Conservation (phyloP, 2,329 filamentous ascomycete genomes). For the Fusarium torreyae region DNA sequence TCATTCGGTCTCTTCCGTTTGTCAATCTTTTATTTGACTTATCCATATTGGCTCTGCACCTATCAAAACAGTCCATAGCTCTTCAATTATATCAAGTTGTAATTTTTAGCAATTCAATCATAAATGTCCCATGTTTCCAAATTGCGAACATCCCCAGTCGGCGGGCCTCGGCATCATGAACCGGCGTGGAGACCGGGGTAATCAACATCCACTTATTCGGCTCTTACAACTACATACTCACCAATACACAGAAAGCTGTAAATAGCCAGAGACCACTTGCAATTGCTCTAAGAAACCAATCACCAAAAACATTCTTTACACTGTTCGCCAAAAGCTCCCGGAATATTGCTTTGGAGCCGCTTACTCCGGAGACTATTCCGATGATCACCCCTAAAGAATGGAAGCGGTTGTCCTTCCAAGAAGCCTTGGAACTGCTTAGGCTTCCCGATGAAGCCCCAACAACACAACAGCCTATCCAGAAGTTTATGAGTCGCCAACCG, state of each 20-base stretch:
- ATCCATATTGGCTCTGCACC: background rate
- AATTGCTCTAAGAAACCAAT: accelerated
- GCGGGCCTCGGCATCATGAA: constrained; percentile 38
- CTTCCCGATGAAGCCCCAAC: constrained; percentile 39
- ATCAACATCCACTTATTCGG: background rate
- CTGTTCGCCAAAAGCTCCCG: background rate
- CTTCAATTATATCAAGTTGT: background rate
- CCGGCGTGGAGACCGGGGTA: constrained; percentile 6
- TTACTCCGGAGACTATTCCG: background rate
- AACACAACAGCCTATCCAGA: constrained; percentile 28
- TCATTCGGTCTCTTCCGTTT: background rate
- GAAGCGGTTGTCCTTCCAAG: constrained; percentile 51
- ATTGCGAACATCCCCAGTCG: background rate
- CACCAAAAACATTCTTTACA: background rate
- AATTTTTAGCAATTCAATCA: background rate
- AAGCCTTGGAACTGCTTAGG: constrained; percentile 49
- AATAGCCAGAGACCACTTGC: too few relatives aligned
- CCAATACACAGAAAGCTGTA: background rate
- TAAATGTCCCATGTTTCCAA: constrained; percentile 1
- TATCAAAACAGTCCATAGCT: background rate
- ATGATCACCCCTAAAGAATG: constrained; percentile 37
- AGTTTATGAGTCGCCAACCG: constrained; percentile 53
- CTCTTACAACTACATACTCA: background rate
- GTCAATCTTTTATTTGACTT: too few relatives aligned
- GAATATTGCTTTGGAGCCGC: background rate